Evolutionary conservation across 2,329 filamentous ascomycete genomes (phyloP), one percentile per base, ranked within the genome.

Genomic region (Fusarium haematococcum): DNA sequence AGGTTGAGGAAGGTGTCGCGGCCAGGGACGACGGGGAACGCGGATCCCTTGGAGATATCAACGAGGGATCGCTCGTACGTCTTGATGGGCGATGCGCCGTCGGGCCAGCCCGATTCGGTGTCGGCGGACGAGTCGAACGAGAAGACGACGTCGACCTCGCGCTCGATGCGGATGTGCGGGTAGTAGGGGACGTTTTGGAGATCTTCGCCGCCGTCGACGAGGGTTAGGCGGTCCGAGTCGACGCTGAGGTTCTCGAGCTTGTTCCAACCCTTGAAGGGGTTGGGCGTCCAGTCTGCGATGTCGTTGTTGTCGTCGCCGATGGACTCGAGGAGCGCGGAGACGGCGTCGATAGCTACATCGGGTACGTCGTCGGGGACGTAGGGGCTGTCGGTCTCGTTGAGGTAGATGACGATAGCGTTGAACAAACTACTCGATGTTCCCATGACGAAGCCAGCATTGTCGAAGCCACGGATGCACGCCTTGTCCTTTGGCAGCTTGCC

Each of bases 201-300:
- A 81, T 97, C 94, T 79, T 94, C 90, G 27, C 94, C 94, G 41
- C 94, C 94, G 75, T 97, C 94, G 14, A 96, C 94, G 5, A 97
- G 87, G 5, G 92, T 93, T 14, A 97, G 88, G 14, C 85, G 81
- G 9, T 86, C 83, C 3, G 84, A 27, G 85, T 88, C 35, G 81
- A 83, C 77, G 71, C 82, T 82, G 9, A 84, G 78, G 76, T 84
- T 84, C 67, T 89, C 74, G 82, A 59, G 79, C 2, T 83, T 75
- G 77, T 90, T 88, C 83, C 86, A 91, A 69, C 86, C 81, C 75
- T 86, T 80, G 79, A 86, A 80, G 86, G 90, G 92, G 81, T 93
- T 93, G 7, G 88, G 89, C 1, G 81, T 81, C 84, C 89, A 92
- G 80, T 93, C 89, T 1, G 94, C 94, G 75, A 97, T 95, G 71